Conservation (phyloP, 176 grass and related monocot species). For the Oryza nivara region DNA sequence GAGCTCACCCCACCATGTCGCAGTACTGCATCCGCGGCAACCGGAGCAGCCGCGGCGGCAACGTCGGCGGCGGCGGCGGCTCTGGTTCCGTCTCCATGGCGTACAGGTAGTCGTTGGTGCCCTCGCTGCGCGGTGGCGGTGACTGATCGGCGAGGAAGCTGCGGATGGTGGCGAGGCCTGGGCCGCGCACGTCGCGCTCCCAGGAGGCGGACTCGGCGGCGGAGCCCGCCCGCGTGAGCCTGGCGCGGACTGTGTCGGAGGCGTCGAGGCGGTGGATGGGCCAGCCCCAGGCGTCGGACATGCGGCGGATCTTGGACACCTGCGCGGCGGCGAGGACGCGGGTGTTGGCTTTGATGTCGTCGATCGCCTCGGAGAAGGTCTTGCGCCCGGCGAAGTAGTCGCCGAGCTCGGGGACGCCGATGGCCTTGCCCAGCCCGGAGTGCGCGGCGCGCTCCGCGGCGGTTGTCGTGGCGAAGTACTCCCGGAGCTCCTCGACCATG, state of each 20-base stretch:
- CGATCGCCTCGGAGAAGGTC: constrained; percentile 45
- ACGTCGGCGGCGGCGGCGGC: neutral
- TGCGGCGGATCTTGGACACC: constrained; percentile 65
- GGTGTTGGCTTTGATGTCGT: constrained; percentile 69
- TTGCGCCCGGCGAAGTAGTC: constrained; percentile 34
- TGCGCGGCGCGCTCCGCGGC: constrained; percentile 32
- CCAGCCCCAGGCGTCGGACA: constrained; percentile 59
- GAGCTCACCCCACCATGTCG: constrained; percentile 53
- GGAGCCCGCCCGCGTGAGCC: constrained; percentile 14
- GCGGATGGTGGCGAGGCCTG: constrained; percentile 52
- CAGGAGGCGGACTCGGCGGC: constrained; percentile 38
- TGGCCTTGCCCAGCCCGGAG: constrained; percentile 67
- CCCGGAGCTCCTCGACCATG: constrained; percentile 69
- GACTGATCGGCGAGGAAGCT: constrained; percentile 39
- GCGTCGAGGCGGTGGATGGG: constrained; percentile 64
- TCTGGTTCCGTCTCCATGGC: no score
- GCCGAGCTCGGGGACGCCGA: constrained; percentile 76
- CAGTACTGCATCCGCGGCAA: constrained; percentile 40
- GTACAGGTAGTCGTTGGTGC: neutral
- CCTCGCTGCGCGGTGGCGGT: neutral
- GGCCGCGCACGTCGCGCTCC: constrained; percentile 64
- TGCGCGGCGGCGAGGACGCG: constrained; percentile 61
- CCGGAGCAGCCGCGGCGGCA: neutral
- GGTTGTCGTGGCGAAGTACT: constrained; percentile 52
- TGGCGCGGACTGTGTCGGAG: constrained; percentile 48